A percentile compares a stretch with the other conserved stretches of the same genome.
phyloP scores from a whole-genome alignment of 2,329 filamentous ascomycete genomes.

The Sporothrix brunneoviolacea region DNA sequence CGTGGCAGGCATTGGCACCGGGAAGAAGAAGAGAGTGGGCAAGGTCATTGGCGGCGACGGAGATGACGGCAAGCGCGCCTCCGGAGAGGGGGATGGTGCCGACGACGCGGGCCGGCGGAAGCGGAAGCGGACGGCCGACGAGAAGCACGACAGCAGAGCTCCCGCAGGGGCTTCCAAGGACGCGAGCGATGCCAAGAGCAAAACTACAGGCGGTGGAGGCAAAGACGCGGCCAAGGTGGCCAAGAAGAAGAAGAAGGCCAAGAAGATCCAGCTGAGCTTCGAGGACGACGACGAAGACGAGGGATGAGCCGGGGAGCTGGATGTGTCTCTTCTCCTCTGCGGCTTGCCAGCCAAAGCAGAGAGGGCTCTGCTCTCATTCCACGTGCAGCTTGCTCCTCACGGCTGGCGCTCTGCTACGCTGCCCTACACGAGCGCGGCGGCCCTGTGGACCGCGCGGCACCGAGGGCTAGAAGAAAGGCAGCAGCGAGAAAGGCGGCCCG shows the following conservation, averaged over 20 bases:
- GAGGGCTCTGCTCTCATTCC: no score
- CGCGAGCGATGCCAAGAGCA: constrained; percentile 23
- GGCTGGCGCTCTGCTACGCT: no score
- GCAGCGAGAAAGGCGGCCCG: no score
- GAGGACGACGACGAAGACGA: constrained; percentile 52
- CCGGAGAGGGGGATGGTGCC: constrained; percentile 22
- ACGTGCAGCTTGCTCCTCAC: no score
- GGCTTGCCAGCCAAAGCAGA: no score
- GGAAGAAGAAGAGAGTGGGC: constrained; percentile 50
- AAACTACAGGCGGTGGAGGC: constrained; percentile 6
- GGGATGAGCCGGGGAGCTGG: no score
- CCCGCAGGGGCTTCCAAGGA: constrained; percentile 16
- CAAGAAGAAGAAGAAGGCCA: constrained; percentile 55
- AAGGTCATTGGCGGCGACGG: constrained; percentile 37
- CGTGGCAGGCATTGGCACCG: constrained; percentile 36
- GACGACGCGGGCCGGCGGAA: constrained; percentile 17
- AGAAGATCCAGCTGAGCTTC: constrained; percentile 64
- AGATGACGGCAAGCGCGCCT: constrained; percentile 27
- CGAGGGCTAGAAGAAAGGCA: no score
- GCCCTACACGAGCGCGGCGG: no score
- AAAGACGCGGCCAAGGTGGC: constrained; percentile 21
- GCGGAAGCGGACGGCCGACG: background rate
- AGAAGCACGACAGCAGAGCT: constrained; percentile 21
- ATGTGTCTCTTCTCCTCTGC: no score
- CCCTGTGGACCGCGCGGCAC: no score